Evolutionary conservation across 139 green algal species (phyloP).

Genomic region (Chlamydomonas schloesseri): DNA sequence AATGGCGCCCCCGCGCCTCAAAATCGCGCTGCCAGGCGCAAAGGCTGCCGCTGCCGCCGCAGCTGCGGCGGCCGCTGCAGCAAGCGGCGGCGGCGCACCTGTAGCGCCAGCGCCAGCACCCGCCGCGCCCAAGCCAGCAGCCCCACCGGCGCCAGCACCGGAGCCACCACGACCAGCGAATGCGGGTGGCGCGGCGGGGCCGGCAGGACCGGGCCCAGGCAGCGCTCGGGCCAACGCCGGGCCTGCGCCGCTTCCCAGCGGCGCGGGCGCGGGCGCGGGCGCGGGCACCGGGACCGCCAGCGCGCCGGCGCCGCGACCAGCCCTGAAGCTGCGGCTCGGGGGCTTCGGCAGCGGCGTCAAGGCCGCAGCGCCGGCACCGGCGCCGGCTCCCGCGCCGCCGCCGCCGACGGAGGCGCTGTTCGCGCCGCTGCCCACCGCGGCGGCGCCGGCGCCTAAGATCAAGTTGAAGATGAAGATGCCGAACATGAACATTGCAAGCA

Average conservation of each 20-base stretch:
- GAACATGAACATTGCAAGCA: slow-evolving; percentile 26
- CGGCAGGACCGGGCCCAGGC: too few species aligned
- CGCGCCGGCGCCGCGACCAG: too few species aligned
- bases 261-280: too few species aligned
- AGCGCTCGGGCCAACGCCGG: too few species aligned
- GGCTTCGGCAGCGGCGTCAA: background rate
- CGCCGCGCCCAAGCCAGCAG: too few species aligned
- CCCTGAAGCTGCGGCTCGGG: background rate
- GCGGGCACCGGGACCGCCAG: too few species aligned
- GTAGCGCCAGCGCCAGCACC: background rate
- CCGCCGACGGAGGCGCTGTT: background rate
- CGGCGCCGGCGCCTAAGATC: background rate
- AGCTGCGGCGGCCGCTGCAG: background rate
- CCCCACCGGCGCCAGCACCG: background rate
- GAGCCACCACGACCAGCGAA: too few species aligned
- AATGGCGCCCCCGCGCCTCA: background rate
- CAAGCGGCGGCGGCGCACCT: background rate
- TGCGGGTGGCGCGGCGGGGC: too few species aligned
- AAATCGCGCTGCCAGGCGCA: background rate
- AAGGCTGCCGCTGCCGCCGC: too few species aligned
- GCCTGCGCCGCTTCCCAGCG: too few species aligned
- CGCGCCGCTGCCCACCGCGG: background rate
- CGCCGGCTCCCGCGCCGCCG: background rate
- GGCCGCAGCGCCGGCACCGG: background rate
- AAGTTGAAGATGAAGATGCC: slow-evolving; percentile 32